Evolutionary conservation across 176 grass and related monocot species (phyloP).

Genomic region (Aegilops longissima): DNA sequence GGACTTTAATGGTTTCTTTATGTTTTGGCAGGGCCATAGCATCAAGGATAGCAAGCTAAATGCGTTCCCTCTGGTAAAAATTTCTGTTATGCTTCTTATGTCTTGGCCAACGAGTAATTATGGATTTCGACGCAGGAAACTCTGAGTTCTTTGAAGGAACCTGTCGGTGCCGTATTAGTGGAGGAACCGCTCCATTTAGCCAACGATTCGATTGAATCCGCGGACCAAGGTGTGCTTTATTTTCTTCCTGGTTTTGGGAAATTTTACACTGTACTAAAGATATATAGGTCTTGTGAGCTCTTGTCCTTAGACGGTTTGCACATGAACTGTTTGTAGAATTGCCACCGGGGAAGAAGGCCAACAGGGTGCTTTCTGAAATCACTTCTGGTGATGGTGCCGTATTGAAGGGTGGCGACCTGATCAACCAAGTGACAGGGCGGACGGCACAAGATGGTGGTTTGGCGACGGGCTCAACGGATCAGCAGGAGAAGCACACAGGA

Average conservation of each 20-base stretch:
- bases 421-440: constrained; percentile 23
- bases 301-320: constrained; percentile 5
- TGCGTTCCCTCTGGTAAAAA: too few species aligned
- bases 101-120: too few species aligned
- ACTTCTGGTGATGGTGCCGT: neutral
- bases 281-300: neutral
- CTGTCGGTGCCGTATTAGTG: too few species aligned
- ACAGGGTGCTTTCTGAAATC: constrained; percentile 37
- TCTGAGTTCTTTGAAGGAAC: too few species aligned
- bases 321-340: constrained; percentile 38
- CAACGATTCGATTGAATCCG: too few species aligned
- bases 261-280: neutral
- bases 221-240: too few species aligned
- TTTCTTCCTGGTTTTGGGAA: neutral
- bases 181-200: too few species aligned
- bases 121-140: too few species aligned
- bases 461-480: neutral
- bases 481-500: constrained; percentile 2
- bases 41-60: too few species aligned
- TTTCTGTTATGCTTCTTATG: too few species aligned
- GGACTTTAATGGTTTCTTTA: too few species aligned
- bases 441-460: constrained; percentile 5
- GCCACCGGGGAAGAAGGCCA: neutral
- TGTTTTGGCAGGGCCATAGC: too few species aligned
- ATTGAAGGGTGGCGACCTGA: constrained; percentile 11